Percentiles rank a stretch among this genome's conserved stretches.
Conservation (phyloP, 345 rosid species). For the Kernera saxatilis region DNA sequence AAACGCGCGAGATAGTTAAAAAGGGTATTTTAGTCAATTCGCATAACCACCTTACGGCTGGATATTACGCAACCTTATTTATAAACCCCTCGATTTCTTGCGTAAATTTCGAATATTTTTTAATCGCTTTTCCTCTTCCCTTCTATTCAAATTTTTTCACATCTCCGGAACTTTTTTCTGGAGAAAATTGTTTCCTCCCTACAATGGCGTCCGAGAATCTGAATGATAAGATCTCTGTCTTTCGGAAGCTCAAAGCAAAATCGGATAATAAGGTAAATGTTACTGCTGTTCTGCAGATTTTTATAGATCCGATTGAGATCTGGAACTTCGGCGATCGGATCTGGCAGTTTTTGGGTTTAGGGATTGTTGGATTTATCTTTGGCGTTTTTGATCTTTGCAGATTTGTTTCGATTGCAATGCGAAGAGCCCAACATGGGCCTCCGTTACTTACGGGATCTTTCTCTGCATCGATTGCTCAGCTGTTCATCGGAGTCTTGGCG, state of each 20-base stretch:
- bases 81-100: conserved; percentile 23
- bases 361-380: not conserved
- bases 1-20: conserved; percentile 5
- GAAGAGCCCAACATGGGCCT: conserved; percentile 96
- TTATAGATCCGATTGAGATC: not conserved
- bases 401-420: conserved; percentile 96
- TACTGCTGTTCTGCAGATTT: not conserved
- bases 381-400: conserved; percentile 25
- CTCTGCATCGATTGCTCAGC: conserved; percentile 98
- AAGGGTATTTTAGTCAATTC: conserved; percentile 6
- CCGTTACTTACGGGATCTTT: conserved; percentile 94
- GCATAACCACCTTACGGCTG: conserved; percentile 6
- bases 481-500: conserved; percentile 93
- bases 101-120: not conserved
- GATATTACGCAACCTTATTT: conserved; percentile 13
- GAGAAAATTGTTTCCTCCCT: not conserved
- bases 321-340: not conserved
- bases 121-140: not conserved
- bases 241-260: conserved; percentile 75
- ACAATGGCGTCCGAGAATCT: conserved; percentile 58
- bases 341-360: not conserved
- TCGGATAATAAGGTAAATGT: conserved; percentile 76
- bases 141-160: not conserved
- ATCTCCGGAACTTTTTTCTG: conserved; percentile 6
- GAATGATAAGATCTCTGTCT: conserved; percentile 64